These are phyloP conservation scores for Arabis alpina DNA, from an alignment of 345 rosid genomes.

Conservation along the genomic window DNA sequence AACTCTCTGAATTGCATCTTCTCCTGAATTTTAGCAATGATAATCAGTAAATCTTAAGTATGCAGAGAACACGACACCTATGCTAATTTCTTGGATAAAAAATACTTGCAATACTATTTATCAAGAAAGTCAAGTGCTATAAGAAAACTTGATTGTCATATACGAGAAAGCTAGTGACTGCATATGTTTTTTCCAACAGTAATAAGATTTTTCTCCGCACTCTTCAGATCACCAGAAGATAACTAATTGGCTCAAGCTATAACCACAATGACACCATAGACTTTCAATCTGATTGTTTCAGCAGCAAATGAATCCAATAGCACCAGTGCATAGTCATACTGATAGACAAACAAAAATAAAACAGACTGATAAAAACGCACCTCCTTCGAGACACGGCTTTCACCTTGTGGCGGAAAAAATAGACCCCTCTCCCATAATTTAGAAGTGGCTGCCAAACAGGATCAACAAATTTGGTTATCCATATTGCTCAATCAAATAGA, in stretches of 20 bases:
- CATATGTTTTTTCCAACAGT: background rate
- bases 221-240: background rate
- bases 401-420: conserved; percentile 57
- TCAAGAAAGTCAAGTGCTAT: background rate
- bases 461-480: conserved; percentile 17
- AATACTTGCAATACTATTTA: conserved; percentile 13
- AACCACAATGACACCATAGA: conserved; percentile 21
- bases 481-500: conserved; percentile 19
- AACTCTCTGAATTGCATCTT: conserved; percentile 50
- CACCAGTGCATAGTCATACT: conserved; percentile 18
- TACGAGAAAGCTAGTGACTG: conserved; percentile 5
- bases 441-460: conserved; percentile 61
- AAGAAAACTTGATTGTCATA: conserved; percentile 14
- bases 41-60: conserved; percentile 27
- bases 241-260: conserved; percentile 2
- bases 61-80: conserved; percentile 8
- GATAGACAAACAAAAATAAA: conserved; percentile 8
- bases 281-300: conserved; percentile 18
- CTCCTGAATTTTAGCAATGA: conserved; percentile 54
- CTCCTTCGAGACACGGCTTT: conserved; percentile 63
- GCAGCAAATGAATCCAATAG: conserved; percentile 19
- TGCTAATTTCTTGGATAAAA: background rate
- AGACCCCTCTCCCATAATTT: conserved; percentile 79
- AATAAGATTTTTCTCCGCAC: conserved; percentile 6
- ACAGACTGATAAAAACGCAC: conserved; percentile 45